Evolutionary conservation across 2,329 filamentous ascomycete genomes (phyloP).

Genomic region (Zymoseptoria pseudotritici): DNA sequence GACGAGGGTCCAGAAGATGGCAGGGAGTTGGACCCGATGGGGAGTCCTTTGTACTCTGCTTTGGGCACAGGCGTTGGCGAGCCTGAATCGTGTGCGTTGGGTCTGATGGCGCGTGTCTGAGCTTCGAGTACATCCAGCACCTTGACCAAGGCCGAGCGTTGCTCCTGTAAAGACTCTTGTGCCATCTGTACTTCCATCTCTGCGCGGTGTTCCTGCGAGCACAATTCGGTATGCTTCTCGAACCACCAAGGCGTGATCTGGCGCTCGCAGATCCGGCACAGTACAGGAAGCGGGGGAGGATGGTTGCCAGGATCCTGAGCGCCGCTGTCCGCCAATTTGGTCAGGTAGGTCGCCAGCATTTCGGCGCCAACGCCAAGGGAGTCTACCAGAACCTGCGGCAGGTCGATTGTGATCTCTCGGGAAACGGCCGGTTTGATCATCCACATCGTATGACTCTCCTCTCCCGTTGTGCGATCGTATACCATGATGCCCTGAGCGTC

Average conservation of each 20-base stretch:
- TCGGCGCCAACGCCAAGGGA: constrained; percentile 91
- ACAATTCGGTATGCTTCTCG: constrained; percentile 95
- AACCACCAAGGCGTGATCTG: constrained; percentile 99
- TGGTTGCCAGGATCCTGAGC: constrained; percentile 66
- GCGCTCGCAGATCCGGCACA: constrained; percentile 95
- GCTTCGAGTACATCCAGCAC: constrained; percentile 88
- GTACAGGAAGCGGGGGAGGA: constrained; percentile 72
- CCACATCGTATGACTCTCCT: constrained; percentile 97
- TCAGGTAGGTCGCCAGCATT: constrained; percentile 88
- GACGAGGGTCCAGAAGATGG: constrained; percentile 63
- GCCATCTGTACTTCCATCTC: constrained; percentile 98
- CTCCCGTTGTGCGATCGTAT: constrained; percentile 78
- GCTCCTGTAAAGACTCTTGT: constrained; percentile 84
- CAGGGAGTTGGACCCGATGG: constrained; percentile 66
- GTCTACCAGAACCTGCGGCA: constrained; percentile 82
- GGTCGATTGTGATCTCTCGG: constrained; percentile 90
- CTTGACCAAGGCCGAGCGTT: constrained; percentile 89
- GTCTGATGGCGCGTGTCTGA: constrained; percentile 56
- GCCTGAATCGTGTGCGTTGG: constrained; percentile 45
- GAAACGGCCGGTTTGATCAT: constrained; percentile 92
- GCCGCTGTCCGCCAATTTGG: constrained; percentile 75
- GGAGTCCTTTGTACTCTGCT: constrained; percentile 79
- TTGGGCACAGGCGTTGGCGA: constrained; percentile 25
- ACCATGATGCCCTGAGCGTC: constrained; percentile 99
- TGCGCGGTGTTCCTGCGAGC: constrained; percentile 87